Percentiles rank a stretch among this genome's conserved stretches.
phyloP scores from a whole-genome alignment of 768 basidiomycete genomes.

The Lactifluus piperatus region DNA sequence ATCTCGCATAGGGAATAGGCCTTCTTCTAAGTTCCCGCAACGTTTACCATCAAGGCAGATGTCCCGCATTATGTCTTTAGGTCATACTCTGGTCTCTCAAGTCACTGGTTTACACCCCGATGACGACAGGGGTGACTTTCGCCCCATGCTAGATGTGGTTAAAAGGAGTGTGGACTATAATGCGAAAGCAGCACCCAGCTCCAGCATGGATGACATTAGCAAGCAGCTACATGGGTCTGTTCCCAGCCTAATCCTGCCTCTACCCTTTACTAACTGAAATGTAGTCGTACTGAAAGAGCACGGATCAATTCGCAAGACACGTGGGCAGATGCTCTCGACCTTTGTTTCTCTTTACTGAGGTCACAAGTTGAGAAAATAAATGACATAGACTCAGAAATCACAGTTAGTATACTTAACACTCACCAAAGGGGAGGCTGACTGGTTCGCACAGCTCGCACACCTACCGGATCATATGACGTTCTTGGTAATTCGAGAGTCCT shows the following conservation, averaged over 20 bases:
- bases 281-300: constrained; percentile 57
- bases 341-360: constrained; percentile 45
- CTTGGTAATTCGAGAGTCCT: constrained; percentile 35
- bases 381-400: constrained; percentile 61
- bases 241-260: constrained; percentile 4
- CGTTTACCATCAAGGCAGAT: constrained; percentile 43
- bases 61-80: constrained; percentile 45
- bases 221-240: constrained; percentile 48
- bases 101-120: constrained; percentile 44
- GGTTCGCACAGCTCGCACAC: constrained; percentile 1
- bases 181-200: constrained; percentile 46
- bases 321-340: constrained; percentile 51
- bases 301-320: constrained; percentile 55
- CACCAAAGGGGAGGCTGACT: background rate
- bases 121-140: constrained; percentile 36
- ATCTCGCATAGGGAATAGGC: constrained; percentile 26
- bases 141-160: constrained; percentile 44
- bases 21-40: constrained; percentile 32
- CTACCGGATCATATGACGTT: constrained; percentile 63
- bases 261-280: constrained; percentile 10
- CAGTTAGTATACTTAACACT: constrained; percentile 30
- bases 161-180: constrained; percentile 51
- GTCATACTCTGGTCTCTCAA: constrained; percentile 47
- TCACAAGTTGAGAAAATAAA: constrained; percentile 37
- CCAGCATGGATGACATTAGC: constrained; percentile 48